phyloP scores from a whole-genome alignment of 2,329 filamentous ascomycete genomes.

The Penicillium sp. region DNA sequence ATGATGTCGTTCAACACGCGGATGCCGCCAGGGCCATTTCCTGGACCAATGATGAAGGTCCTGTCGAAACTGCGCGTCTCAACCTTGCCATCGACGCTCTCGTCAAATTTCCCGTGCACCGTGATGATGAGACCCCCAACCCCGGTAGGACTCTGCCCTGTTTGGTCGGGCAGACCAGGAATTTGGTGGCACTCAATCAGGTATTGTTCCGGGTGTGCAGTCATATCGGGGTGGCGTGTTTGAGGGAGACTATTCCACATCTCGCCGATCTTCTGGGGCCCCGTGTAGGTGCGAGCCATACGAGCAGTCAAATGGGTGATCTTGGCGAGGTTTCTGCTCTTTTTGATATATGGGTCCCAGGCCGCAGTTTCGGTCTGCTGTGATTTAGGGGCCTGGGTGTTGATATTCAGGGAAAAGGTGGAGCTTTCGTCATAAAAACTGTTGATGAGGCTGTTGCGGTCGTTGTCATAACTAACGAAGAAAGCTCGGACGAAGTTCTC shows the following conservation, averaged over 20 bases:
- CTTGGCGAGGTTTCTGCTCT: constrained; percentile 76
- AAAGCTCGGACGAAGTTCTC: constrained; percentile 77
- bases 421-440: constrained; percentile 77
- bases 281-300: constrained; percentile 68
- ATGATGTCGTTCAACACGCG: constrained; percentile 82
- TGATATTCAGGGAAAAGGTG: constrained; percentile 75
- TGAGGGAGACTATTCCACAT: constrained; percentile 72
- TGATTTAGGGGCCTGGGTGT: constrained; percentile 61
- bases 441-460: constrained; percentile 65
- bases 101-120: constrained; percentile 84
- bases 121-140: constrained; percentile 79
- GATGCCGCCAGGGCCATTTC: constrained; percentile 66
- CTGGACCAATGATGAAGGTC: constrained; percentile 78
- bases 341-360: constrained; percentile 77
- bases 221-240: constrained; percentile 75
- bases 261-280: constrained; percentile 66
- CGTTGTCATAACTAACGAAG: constrained; percentile 72
- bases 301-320: constrained; percentile 66
- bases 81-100: constrained; percentile 64
- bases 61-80: constrained; percentile 78
- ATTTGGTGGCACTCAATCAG: constrained; percentile 80
- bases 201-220: constrained; percentile 71
- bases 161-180: constrained; percentile 71
- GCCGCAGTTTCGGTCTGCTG: constrained; percentile 51
- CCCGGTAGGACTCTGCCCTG: constrained; percentile 64